A percentile compares a stretch with the other conserved stretches of the same genome.
Conservation (phyloP, 257 asterid genomes). For the Linaria vulgaris region DNA sequence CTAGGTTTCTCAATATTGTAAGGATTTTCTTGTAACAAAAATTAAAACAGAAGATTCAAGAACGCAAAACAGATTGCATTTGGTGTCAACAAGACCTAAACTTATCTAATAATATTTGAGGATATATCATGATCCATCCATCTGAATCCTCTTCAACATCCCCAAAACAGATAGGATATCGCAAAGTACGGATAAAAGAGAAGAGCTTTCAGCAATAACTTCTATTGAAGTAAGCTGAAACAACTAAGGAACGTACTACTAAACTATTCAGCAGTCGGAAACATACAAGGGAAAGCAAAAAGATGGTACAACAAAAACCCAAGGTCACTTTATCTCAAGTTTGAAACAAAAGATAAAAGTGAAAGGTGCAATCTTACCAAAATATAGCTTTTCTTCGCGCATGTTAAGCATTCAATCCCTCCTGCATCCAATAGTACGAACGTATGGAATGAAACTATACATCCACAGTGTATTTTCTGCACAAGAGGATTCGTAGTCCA, state of each 20-base stretch:
- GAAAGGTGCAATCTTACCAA: constrained; percentile 53
- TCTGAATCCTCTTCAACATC: neutral
- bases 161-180: constrained; percentile 3
- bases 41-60: constrained; percentile 8
- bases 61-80: constrained; percentile 10
- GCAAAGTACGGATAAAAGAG: neutral
- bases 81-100: constrained; percentile 8
- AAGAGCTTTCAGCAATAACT: neutral
- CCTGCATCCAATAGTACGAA: constrained; percentile 98
- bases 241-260: neutral
- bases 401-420: constrained; percentile 92
- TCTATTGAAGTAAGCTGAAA: constrained; percentile 9
- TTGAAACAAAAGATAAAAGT: neutral
- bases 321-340: neutral
- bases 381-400: constrained; percentile 87
- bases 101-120: neutral
- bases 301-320: neutral
- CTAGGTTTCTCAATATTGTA: neutral
- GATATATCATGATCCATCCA: constrained; percentile 1
- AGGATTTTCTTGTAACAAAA: constrained; percentile 9
- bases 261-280: constrained; percentile 4
- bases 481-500: constrained; percentile 31
- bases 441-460: constrained; percentile 97
- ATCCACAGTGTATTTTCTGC: constrained; percentile 99
- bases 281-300: constrained; percentile 11